These are phyloP conservation scores for Neospora caninum DNA, from an alignment of 169 alveolate genomes.

Conservation along the genomic window DNA sequence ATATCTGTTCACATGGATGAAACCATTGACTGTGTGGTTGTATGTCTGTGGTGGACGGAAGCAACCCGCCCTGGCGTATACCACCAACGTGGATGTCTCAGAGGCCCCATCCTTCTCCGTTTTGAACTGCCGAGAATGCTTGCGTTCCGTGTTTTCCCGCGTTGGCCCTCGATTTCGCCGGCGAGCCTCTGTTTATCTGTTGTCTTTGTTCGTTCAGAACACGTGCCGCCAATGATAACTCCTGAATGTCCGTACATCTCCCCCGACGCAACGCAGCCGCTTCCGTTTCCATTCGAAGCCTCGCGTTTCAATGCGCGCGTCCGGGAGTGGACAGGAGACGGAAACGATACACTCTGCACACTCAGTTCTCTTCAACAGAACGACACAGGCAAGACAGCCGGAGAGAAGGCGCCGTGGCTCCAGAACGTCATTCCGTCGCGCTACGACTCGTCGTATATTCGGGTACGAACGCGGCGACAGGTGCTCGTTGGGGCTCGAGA, in stretches of 20 bases:
- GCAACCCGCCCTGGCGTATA: too few relatives aligned
- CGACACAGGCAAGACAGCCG: background rate
- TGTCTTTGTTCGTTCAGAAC: background rate
- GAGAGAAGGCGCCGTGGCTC: slow-evolving; percentile 28
- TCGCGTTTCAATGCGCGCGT: background rate
- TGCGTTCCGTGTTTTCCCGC: too few relatives aligned
- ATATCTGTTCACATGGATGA: too few relatives aligned
- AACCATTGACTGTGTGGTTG: too few relatives aligned
- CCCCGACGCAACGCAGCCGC: background rate
- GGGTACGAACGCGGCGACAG: background rate
- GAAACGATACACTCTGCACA: background rate
- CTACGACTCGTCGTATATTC: background rate
- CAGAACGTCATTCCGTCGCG: background rate
- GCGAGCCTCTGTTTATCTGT: too few relatives aligned
- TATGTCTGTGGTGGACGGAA: too few relatives aligned
- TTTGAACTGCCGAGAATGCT: too few relatives aligned
- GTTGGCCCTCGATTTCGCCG: too few relatives aligned
- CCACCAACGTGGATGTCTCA: too few relatives aligned
- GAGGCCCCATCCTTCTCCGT: too few relatives aligned
- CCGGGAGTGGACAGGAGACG: background rate
- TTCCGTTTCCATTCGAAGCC: background rate
- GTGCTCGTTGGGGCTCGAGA: too few relatives aligned
- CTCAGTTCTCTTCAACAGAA: background rate
- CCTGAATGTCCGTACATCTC: background rate
- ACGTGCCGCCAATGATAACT: background rate